These are phyloP conservation scores for Cantharellus anzutake DNA, from an alignment of 768 basidiomycete genomes.

Conservation along the genomic window DNA sequence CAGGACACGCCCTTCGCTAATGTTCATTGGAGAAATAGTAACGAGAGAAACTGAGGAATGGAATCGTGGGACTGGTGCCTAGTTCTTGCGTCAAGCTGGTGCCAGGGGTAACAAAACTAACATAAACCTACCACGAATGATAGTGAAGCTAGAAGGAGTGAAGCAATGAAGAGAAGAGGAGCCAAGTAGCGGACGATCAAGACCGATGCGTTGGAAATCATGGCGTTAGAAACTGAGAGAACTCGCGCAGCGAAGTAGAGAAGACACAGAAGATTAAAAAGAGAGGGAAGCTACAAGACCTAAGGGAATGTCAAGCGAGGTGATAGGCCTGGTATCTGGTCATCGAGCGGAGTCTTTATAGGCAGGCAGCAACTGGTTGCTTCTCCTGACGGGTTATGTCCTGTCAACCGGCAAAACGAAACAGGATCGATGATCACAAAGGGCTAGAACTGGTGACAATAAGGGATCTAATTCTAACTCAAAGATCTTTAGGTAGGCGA, in stretches of 20 bases:
- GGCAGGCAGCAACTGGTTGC: no score
- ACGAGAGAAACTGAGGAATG: conserved; percentile 44
- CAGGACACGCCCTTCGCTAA: not conserved
- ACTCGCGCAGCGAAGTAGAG: not conserved
- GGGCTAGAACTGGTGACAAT: no score
- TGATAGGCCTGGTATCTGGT: no score
- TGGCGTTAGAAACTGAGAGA: conserved; percentile 13
- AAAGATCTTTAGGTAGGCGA: no score
- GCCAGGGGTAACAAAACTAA: not conserved
- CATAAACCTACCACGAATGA: conserved; percentile 32
- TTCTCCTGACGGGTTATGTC: no score
- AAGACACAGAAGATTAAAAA: no score
- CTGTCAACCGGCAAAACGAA: no score
- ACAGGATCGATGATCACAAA: no score
- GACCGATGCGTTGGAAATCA: conserved; percentile 58
- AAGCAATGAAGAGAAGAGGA: conserved; percentile 43
- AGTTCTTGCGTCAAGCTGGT: not conserved
- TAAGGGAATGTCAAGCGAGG: no score
- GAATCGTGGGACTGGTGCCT: conserved; percentile 32
- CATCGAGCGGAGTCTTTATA: no score
- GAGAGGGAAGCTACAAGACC: no score
- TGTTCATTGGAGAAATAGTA: conserved; percentile 30
- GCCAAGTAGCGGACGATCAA: conserved; percentile 47
- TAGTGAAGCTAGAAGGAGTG: conserved; percentile 44
- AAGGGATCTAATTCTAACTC: no score